Percentiles rank a stretch among this genome's conserved stretches.
phyloP scores from a whole-genome alignment of 768 basidiomycete genomes.

The Lentinula detonsa region DNA sequence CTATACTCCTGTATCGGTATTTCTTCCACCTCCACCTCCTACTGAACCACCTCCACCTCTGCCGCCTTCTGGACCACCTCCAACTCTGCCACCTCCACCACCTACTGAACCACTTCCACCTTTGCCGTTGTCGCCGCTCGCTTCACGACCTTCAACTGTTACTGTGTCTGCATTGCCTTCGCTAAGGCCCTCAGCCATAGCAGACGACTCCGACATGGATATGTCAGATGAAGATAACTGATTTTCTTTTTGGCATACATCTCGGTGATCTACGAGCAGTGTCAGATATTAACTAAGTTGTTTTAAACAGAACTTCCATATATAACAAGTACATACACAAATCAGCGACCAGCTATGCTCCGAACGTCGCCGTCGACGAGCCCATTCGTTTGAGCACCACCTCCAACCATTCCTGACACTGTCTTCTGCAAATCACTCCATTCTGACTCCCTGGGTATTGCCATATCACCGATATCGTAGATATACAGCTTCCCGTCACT shows the following conservation, averaged over 20 bases:
- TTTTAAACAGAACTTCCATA: not conserved
- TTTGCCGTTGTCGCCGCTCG: slow-evolving; percentile 28
- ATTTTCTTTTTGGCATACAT: not conserved
- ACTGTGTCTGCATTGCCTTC: slow-evolving; percentile 3
- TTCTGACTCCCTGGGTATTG: slow-evolving; percentile 81
- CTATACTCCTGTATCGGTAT: not conserved
- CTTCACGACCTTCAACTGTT: slow-evolving; percentile 12
- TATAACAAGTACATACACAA: not conserved
- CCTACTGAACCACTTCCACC: slow-evolving; percentile 20
- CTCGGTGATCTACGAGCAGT: not conserved
- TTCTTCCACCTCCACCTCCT: not conserved
- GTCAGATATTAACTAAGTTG: not conserved
- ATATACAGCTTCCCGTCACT: slow-evolving; percentile 91
- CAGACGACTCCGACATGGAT: slow-evolving; percentile 16
- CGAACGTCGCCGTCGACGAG: slow-evolving; percentile 24
- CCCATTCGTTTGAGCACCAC: slow-evolving; percentile 46
- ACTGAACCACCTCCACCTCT: slow-evolving; percentile 23
- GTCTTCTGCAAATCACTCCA: slow-evolving; percentile 93
- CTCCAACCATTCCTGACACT: slow-evolving; percentile 64
- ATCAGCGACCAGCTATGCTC: slow-evolving; percentile 26
- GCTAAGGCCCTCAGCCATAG: not conserved
- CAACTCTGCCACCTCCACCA: slow-evolving; percentile 2
- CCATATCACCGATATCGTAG: slow-evolving; percentile 93
- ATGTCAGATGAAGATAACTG: slow-evolving; percentile 6
- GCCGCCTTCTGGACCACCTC: slow-evolving; percentile 22